Conservation (phyloP, 2,329 filamentous ascomycete species). For the Xylaria sp. region DNA sequence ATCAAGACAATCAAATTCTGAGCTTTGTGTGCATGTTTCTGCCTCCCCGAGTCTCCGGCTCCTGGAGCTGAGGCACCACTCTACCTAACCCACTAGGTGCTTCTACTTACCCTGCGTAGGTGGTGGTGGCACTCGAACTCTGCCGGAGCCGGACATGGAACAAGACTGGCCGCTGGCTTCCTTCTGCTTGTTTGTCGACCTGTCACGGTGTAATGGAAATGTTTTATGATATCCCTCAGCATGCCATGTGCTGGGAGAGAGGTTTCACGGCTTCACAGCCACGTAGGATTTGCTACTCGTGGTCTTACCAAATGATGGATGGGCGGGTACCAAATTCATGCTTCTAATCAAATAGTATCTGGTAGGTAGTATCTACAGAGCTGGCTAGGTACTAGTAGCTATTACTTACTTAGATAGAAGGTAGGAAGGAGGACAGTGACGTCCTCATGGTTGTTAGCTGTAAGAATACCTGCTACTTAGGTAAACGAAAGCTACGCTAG, state of each 20-base stretch:
- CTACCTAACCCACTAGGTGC: no score
- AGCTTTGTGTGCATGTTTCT: no score
- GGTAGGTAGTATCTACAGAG: no score
- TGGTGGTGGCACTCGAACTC: not conserved
- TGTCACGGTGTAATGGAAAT: not conserved
- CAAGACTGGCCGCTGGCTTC: not conserved
- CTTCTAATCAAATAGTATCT: not conserved
- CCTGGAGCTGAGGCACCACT: no score
- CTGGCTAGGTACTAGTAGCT: not conserved
- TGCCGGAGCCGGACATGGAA: not conserved
- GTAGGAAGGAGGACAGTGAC: not conserved
- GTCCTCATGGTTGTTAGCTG: not conserved
- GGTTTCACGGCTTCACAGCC: not conserved
- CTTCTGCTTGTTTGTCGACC: not conserved
- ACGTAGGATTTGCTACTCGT: not conserved
- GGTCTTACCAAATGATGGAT: not conserved
- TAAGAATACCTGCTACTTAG: not conserved
- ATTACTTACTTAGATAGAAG: no score
- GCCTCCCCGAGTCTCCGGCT: no score
- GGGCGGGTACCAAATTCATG: not conserved
- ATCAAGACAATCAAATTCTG: no score
- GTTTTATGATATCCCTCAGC: not conserved
- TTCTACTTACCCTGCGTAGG: no score
- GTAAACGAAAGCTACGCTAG: slow-evolving; percentile 5
- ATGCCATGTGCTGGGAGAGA: not conserved